Evolutionary conservation across 371 early-diverging fungal genomes (phyloP).

Genomic region (Smittium culicis): DNA sequence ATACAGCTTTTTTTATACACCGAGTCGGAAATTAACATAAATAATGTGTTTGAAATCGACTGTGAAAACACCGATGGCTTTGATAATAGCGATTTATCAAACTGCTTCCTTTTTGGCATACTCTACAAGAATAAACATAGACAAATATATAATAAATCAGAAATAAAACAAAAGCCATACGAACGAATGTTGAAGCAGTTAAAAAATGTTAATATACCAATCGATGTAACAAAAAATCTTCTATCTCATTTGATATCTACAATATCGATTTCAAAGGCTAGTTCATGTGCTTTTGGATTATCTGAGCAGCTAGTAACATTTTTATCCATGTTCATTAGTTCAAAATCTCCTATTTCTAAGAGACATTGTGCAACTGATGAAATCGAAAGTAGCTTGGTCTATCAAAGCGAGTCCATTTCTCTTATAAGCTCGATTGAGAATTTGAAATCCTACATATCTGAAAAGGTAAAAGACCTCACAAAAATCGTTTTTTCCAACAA

Average conservation of each 20-base stretch:
- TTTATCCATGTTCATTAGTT: neutral
- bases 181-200: neutral
- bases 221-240: neutral
- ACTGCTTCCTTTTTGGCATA: neutral
- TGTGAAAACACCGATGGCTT: conserved; percentile 15
- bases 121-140: conserved; percentile 1
- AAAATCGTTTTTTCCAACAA: too few species aligned
- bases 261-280: neutral
- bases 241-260: neutral
- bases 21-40: neutral
- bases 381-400: too few species aligned
- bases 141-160: neutral
- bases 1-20: neutral
- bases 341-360: neutral
- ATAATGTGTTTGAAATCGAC: neutral
- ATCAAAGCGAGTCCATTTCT: neutral
- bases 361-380: too few species aligned
- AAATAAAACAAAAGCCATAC: neutral
- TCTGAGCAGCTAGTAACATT: neutral
- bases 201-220: conserved; percentile 6
- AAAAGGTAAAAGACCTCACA: too few species aligned
- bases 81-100: conserved; percentile 43
- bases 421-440: neutral
- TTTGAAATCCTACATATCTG: too few species aligned
- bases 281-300: neutral